Conservation (phyloP, 768 basidiomycete species). For the Mycena vulgaris region DNA sequence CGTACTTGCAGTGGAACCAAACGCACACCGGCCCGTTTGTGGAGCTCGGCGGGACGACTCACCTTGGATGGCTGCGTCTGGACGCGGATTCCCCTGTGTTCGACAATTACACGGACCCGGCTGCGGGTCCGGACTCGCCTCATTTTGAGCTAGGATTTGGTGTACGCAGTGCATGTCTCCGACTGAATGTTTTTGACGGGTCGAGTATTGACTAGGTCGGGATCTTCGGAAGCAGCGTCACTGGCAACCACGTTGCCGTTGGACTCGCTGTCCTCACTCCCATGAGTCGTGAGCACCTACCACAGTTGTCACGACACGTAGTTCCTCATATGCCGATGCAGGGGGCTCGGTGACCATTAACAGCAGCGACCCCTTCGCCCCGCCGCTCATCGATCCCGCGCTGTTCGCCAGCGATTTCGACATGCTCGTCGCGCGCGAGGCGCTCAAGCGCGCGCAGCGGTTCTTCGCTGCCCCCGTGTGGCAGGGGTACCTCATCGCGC, state of each 20-base stretch:
- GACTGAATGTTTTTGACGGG: no score
- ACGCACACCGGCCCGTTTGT: conserved; percentile 44
- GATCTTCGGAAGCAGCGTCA: no score
- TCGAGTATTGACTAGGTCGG: no score
- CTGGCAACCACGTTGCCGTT: no score
- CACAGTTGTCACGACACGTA: background rate
- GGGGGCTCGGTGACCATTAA: conserved; percentile 48
- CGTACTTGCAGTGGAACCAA: conserved; percentile 41
- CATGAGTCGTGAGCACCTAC: conserved; percentile 14
- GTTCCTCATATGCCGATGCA: conserved; percentile 4
- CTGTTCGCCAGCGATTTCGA: conserved; percentile 35
- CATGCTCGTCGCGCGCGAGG: conserved; percentile 43
- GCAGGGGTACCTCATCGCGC: conserved; percentile 45
- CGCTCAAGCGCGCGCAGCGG: conserved; percentile 40
- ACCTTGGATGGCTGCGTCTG: conserved; percentile 39
- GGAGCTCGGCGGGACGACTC: conserved; percentile 33
- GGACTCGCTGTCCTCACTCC: conserved; percentile 1
- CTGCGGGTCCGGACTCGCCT: conserved; percentile 37
- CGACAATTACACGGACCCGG: conserved; percentile 36
- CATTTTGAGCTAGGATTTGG: no score
- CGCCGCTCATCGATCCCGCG: conserved; percentile 47
- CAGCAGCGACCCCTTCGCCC: conserved; percentile 44
- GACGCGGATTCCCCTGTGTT: conserved; percentile 30
- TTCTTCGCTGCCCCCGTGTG: conserved; percentile 48
- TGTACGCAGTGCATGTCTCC: no score